Conservation (phyloP, 805 yeast genomes). For the Teunomyces pallodes region DNA sequence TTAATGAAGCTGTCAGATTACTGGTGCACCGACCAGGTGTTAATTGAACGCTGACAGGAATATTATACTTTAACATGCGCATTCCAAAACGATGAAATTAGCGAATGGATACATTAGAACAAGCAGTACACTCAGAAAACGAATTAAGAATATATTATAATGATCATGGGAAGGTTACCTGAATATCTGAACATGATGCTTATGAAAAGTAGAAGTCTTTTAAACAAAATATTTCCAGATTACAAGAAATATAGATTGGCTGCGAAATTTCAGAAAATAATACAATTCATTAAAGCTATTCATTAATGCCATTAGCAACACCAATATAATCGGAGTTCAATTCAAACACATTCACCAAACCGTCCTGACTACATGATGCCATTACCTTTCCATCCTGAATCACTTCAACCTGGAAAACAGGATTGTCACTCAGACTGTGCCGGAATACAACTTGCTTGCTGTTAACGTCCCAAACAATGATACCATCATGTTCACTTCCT, state of each 20-base stretch:
- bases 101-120: too few species aligned
- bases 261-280: not conserved
- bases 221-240: not conserved
- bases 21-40: too few species aligned
- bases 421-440: slow-evolving; percentile 16
- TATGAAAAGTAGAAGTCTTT: too few species aligned
- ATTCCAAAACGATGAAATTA: too few species aligned
- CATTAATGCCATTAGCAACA: not conserved
- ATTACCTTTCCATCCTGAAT: slow-evolving; percentile 36
- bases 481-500: slow-evolving; percentile 56
- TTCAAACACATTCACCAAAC: slow-evolving; percentile 20
- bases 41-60: too few species aligned
- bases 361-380: slow-evolving; percentile 26
- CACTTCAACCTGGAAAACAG: slow-evolving; percentile 44
- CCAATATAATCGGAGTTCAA: slow-evolving; percentile 12
- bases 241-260: not conserved
- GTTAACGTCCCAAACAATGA: slow-evolving; percentile 69
- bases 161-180: too few species aligned
- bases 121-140: too few species aligned
- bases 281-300: not conserved
- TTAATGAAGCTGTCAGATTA: too few species aligned
- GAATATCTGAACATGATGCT: too few species aligned
- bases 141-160: too few species aligned
- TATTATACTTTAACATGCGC: too few species aligned
- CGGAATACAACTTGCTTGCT: slow-evolving; percentile 45